Evolutionary conservation across 805 yeast genomes (phyloP), one percentile per base, ranked within the genome.

Genomic region (Sugiyamaella floridensis): DNA sequence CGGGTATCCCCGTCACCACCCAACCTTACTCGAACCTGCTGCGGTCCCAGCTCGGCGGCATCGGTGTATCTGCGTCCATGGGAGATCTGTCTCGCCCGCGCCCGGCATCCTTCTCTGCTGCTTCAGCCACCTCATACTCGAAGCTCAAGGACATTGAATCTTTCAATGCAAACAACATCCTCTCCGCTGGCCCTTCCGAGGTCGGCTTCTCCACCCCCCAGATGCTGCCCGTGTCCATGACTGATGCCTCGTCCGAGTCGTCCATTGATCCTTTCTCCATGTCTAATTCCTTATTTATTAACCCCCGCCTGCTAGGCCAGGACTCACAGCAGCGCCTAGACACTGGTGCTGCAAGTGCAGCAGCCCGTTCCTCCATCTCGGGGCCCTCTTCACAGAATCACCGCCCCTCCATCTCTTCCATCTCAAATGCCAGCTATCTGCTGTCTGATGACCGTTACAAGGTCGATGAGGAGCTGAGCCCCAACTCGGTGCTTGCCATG

Each of bases 161-260:
- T 45, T 41, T 52, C 52, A 37, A 57, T 50, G 26, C 47, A 48
- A 2, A 50, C 19, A 51, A 53, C 43, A 49, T 47, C 49, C 56
- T 58, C 51, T 56, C 56, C 16, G 43, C 55, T 12, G 71, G 77
- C 0, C 89, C 90, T 1, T 77, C 76, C 44, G 89, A 85, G 61
- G 89, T 85, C 22, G 86, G 83, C 1, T 87, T 86, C 63, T 80
- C 95, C 0, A 85, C 95, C 0, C 96, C 96, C 2, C 95, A 88
- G 65, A 62, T 81, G 45, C 62, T 74, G 11, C 82, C 85, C 1
- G 70, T 71, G 16, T 79, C 71, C 1, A 54, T 71, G 15, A n/a
- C n/a, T n/a, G 76, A 71, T 42, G 65, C 65, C 57, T 79, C 77
- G 28, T 83, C 80, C 54, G 84, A 92, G 90, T 69, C 86, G 14